Base-by-base conservation (phyloP, 176 grass and related monocot genomes). In the Aegilops speltoides region DNA sequence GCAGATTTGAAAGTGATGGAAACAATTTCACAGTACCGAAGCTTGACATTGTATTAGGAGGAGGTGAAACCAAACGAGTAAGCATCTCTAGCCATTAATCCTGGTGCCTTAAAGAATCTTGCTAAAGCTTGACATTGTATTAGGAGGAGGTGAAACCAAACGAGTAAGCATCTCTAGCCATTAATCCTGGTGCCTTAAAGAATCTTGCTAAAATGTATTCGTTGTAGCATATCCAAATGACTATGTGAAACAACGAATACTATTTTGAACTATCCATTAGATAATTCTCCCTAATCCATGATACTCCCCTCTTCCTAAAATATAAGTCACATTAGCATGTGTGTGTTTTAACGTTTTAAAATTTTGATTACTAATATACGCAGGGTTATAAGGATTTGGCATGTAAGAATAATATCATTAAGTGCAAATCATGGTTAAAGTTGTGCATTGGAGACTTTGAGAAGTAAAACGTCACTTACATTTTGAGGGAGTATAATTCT, bases 11-110 rank as follows among this genome's bases (percentile, higher is more conserved):
- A 89, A 73, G 74, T 79, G 83, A 88, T 79, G 94, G 89, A 79
- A 84, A 89, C 80, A 93, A 84, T 69, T 88, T 96, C 24, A 80
- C 62, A 40, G 62, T 93, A 80, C 88, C 92, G 80, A 96, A 96
- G 73, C 83, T 94, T 78, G 92, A 99, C 85, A 86, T 99, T 79
- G 77, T 96, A 76, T 81, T 99, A 88, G 89, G 67, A 80, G 92
- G 90, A 57, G 90, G 87, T 80, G 94, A 99, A 92, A 91, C 87
- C 61, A 94, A 90, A 86, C 91, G 56, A 82, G 97, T 99, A 94
- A 68, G 88, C 68, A 64, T 32, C 68, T 91, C 38, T 78, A 66
- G 82, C 31, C 48, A 75, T 48, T 83, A 46, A 78, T 82, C 52
- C 17, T 2, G 34, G 36, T 33, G 41, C 65, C 33, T 59, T 67